Evolutionary conservation across 306 rosid species (phyloP).

Genomic region (Mimosa bimucronata): DNA sequence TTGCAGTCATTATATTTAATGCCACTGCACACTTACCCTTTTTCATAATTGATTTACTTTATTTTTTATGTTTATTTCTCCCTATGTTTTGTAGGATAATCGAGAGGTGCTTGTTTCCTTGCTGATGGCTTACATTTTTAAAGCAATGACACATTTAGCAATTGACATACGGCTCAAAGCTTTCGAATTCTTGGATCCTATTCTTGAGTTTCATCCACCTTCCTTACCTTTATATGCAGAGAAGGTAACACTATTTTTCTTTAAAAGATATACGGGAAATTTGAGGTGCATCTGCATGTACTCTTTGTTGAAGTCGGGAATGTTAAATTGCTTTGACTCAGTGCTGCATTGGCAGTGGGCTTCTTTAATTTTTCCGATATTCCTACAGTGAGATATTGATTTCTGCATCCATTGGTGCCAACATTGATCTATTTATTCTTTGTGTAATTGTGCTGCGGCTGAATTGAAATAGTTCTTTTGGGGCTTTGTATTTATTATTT

Average conservation of each 20-base stretch:
- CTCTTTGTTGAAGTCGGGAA: background rate
- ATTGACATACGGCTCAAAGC: constrained; percentile 82
- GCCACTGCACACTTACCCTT: constrained; percentile 11
- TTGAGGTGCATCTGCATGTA: constrained; percentile 6
- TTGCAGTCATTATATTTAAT: constrained; percentile 10
- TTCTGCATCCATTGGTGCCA: background rate
- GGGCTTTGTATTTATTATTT: constrained; percentile 27
- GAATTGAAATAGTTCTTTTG: constrained; percentile 13
- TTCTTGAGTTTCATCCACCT: constrained; percentile 68
- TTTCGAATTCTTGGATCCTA: constrained; percentile 77
- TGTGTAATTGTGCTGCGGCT: background rate
- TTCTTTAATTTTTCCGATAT: constrained; percentile 7
- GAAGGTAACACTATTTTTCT: constrained; percentile 59
- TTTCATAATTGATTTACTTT: constrained; percentile 18
- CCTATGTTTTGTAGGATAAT: constrained; percentile 61
- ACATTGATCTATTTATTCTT: constrained; percentile 5
- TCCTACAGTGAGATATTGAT: constrained; percentile 10
- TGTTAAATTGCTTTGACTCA: constrained; percentile 1
- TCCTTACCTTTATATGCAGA: constrained; percentile 70
- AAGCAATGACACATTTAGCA: constrained; percentile 83
- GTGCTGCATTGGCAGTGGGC: background rate
- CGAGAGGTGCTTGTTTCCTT: constrained; percentile 69
- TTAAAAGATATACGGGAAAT: constrained; percentile 25
- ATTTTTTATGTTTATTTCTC: constrained; percentile 30
- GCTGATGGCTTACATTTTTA: constrained; percentile 77